A percentile compares a stretch with the other conserved stretches of the same genome.
These are phyloP conservation scores for Clonostachys sp. DNA, from an alignment of 2,329 filamentous ascomycete genomes.

Conservation along the genomic window DNA sequence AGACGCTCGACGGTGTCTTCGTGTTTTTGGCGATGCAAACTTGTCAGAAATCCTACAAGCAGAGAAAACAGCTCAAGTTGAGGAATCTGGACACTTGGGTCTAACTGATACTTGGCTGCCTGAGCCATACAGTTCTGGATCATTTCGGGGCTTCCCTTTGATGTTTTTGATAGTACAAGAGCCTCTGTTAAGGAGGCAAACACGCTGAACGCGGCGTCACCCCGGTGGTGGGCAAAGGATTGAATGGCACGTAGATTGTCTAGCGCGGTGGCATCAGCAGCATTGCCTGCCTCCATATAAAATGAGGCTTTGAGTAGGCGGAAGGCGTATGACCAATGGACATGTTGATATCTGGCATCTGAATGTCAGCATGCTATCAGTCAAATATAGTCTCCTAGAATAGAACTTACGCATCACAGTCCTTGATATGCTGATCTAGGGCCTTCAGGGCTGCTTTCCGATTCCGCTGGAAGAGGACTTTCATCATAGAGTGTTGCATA, in stretches of 20 bases:
- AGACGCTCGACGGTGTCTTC: slow-evolving; percentile 56
- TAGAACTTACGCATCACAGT: slow-evolving; percentile 56
- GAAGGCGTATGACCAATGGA: slow-evolving; percentile 73
- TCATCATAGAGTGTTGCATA: slow-evolving; percentile 69
- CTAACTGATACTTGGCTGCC: slow-evolving; percentile 66
- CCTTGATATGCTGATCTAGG: slow-evolving; percentile 63
- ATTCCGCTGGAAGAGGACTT: slow-evolving; percentile 66
- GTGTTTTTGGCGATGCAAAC: slow-evolving; percentile 58
- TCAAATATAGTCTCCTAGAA: background rate
- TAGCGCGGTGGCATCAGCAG: slow-evolving; percentile 58
- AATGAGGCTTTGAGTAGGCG: slow-evolving; percentile 69
- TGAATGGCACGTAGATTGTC: slow-evolving; percentile 66
- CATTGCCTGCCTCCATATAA: slow-evolving; percentile 55
- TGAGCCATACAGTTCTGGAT: slow-evolving; percentile 72
- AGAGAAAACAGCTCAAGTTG: slow-evolving; percentile 64
- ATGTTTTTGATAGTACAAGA: slow-evolving; percentile 61
- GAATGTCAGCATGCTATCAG: background rate
- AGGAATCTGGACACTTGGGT: slow-evolving; percentile 56
- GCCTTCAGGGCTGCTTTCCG: slow-evolving; percentile 70
- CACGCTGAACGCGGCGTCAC: slow-evolving; percentile 61
- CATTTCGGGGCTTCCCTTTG: slow-evolving; percentile 61
- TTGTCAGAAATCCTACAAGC: slow-evolving; percentile 66
- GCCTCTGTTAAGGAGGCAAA: slow-evolving; percentile 65
- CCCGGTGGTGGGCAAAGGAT: slow-evolving; percentile 51
- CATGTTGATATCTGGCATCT: slow-evolving; percentile 53